Evolutionary conservation across 2,329 filamentous ascomycete genomes (phyloP), one percentile per base, ranked within the genome.

Genomic region (Aspergillus intermedius): DNA sequence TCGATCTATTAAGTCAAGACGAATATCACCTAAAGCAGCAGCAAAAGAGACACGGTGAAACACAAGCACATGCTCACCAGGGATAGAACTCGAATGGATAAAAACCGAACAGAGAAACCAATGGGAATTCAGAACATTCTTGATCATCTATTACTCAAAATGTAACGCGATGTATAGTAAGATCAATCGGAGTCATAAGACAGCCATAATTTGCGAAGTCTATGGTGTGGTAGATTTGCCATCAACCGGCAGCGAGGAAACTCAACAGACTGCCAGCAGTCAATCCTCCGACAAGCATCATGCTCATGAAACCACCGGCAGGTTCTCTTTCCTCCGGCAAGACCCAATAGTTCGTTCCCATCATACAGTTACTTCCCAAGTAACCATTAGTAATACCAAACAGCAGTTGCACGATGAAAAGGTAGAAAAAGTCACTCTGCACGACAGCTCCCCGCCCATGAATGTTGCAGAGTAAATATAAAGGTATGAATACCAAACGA

Each of bases 381-480:
- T 87, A 97, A 1, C 93, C 93, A 64, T 91, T 97, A 8, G 83
- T 87, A 34, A 90, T 61, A 2, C 93, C 93, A 62, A 94, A 97
- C 1, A 85, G 71, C 12, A 93, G 69, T 69, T 97, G 91, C 35
- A 96, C 87, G 17, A 93, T 63, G 22, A 89, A 66, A 8, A 97
- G 75, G 60, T 97, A 98, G 69, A 97, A 96, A 42, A 86, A 70
- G 63, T 98, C 93, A 56, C 89, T 95, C 23, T 77, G 63, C 19
- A 97, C 76, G 6, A 79, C 73, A 1, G 88, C 88, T 0, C 90
- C 91, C 13, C 78, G 76, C 1, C 87, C 88, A 46, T 83, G 77
- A 50, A 97, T 77, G 64, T 98, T 98, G 74, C 93, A 98, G 42
- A 97, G 76, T 25, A 89, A 72, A 63, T 97, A 98, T 34, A 97